A percentile compares a stretch with the other conserved stretches of the same genome.
Conservation (phyloP, 345 rosid genomes). For the Pistacia integerrima region DNA sequence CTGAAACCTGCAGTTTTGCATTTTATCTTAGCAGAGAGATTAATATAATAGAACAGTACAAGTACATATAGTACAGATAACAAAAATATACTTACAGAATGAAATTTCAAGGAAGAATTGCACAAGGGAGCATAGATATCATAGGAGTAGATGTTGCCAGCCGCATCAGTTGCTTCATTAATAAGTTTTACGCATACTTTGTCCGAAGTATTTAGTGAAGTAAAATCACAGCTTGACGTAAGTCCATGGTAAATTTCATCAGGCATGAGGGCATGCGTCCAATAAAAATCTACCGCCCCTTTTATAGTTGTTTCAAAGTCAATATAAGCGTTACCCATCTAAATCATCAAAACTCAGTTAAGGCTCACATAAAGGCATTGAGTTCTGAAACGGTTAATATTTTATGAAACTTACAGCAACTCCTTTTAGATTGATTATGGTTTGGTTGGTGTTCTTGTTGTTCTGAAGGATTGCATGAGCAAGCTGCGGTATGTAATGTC, state of each 20-base stretch:
- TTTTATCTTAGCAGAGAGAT: neutral
- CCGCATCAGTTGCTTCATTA: conserved; percentile 1
- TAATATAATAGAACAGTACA: neutral
- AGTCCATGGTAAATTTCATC: conserved; percentile 21
- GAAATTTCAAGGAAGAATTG: conserved; percentile 10
- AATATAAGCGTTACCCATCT: conserved; percentile 22
- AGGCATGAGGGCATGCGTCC: conserved; percentile 26
- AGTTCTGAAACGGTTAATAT: neutral
- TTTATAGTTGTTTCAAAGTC: conserved; percentile 17
- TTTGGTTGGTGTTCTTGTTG: conserved; percentile 1
- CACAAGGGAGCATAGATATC: conserved; percentile 27
- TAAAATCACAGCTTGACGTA: conserved; percentile 10
- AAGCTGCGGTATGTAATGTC: conserved; percentile 16
- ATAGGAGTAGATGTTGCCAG: conserved; percentile 18
- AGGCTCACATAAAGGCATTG: neutral
- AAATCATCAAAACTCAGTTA: neutral
- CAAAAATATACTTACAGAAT: neutral
- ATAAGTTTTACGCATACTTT: neutral
- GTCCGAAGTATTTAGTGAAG: neutral
- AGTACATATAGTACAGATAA: neutral
- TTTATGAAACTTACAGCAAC: conserved; percentile 6
- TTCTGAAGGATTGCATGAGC: conserved; percentile 1
- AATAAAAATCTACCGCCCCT: conserved; percentile 14
- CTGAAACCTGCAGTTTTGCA: conserved; percentile 10
- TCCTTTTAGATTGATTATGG: conserved; percentile 10